Evolutionary conservation across 1,139 yeast genomes (phyloP), one percentile per base, ranked within the genome.

Genomic region (Hyphopichia khmerensis): DNA sequence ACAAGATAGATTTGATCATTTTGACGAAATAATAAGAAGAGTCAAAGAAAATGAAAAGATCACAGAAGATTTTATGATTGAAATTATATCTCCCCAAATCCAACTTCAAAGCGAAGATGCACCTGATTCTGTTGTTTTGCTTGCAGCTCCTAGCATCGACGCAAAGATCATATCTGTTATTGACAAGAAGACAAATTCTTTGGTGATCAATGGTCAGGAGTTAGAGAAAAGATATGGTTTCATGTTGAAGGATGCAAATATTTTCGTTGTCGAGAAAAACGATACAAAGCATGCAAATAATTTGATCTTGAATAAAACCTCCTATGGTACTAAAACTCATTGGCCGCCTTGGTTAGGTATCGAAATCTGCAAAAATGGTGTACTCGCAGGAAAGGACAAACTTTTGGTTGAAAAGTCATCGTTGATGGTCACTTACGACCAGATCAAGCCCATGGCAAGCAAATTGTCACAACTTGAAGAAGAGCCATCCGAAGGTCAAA

Each of bases 41-140:
- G 63, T 76, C 1, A 54, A 64, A 2, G 64, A 65, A 7, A 62
- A 67, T 39, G 78, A 80, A 44, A 61, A 57, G n/a, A 67, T 80
- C 5, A 75, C 75, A 16, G 88, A 84, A 49, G 80, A 84, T 40
- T 87, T 80, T 54, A 60, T 83, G 48, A 72, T 91, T 37, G 87
- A 87, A 45, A 73, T 91, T 32, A 71, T 88, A 11, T 79, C 91
- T 1, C 98, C 99, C 0, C 98, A 93, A 58, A 80, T 93, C 40
- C 96, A 91, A 57, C 62, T 91, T 18, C 83, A 85, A 46, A 77
- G 87, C 40, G 84, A 83, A 30, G 79, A 79, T 41, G 79, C 80
- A 38, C 80, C 82, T 0, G 79, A 79, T 39, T 74, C 85, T 2
- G 81, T 87, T 42, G 75, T 89, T n/a, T 47, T 65, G 17, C 49